Evolutionary conservation across 2,329 filamentous ascomycete species (phyloP).

Genomic region (Mariannaea elegans): DNA sequence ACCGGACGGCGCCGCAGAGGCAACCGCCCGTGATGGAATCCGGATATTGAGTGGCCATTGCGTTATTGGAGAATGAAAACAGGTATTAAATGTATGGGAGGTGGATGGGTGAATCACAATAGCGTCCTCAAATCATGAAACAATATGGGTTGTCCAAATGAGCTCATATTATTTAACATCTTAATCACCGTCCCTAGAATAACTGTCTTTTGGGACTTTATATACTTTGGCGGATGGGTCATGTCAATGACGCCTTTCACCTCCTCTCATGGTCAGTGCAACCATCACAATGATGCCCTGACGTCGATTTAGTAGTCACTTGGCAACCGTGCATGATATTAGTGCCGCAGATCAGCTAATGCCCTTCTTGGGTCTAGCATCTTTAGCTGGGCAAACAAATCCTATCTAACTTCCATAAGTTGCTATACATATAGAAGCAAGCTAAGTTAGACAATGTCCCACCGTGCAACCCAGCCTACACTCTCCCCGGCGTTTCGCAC

Average conservation of each 20-base stretch:
- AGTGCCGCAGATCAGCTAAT: conserved; percentile 10
- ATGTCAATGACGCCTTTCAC: conserved; percentile 44
- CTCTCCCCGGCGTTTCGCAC: conserved; percentile 82
- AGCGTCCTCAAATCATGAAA: background rate
- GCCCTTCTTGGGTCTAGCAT: background rate
- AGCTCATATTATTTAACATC: background rate
- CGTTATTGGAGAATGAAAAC: background rate
- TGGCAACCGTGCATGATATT: conserved; percentile 9
- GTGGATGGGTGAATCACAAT: background rate
- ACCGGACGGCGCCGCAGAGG: conserved; percentile 60
- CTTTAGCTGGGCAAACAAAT: too few relatives aligned
- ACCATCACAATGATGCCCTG: background rate
- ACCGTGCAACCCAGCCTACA: conserved; percentile 80
- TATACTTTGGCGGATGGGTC: conserved; percentile 12
- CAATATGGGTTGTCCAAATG: background rate
- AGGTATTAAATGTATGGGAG: background rate
- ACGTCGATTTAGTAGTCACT: background rate
- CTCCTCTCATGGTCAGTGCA: background rate
- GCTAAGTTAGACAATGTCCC: conserved; percentile 67
- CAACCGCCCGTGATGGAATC: conserved; percentile 58
- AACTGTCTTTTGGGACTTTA: conserved; percentile 16
- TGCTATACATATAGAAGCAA: background rate
- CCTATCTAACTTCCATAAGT: too few relatives aligned
- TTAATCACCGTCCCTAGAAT: background rate
- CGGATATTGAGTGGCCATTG: conserved; percentile 43